Conservation (phyloP, 78 protist genomes). For the Goniomonas avonlea region DNA sequence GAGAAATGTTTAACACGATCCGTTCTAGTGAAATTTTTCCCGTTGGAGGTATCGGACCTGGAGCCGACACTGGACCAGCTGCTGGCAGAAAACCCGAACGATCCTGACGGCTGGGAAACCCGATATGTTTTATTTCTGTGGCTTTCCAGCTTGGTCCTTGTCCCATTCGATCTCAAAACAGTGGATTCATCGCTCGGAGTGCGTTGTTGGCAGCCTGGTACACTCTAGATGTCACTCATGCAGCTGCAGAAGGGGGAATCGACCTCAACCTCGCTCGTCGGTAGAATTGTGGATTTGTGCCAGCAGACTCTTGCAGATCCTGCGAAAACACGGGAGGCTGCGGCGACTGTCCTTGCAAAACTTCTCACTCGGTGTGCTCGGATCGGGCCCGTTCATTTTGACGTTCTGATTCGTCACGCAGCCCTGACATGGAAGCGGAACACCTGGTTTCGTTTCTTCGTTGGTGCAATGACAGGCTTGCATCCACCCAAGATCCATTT, state of each 20-base stretch:
- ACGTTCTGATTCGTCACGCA: no score
- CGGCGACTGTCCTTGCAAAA: constrained; percentile 40
- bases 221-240: not conserved
- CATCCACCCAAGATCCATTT: no score
- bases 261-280: not conserved
- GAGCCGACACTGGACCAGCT: constrained; percentile 22
- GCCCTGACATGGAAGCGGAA: no score
- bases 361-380: constrained; percentile 69
- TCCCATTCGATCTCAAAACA: constrained; percentile 74
- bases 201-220: not conserved
- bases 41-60: constrained; percentile 42
- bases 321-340: constrained; percentile 55
- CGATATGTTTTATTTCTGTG: constrained; percentile 77
- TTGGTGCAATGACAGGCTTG: no score
- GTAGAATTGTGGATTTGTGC: constrained; percentile 10
- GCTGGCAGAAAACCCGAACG: not conserved
- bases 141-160: constrained; percentile 73
- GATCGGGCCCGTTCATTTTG: no score
- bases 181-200: constrained; percentile 48
- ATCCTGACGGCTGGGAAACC: constrained; percentile 66
- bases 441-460: no score
- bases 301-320: constrained; percentile 13
- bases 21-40: constrained; percentile 11
- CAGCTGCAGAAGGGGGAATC: not conserved
- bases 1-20: not conserved